These are phyloP conservation scores for Blakeslea trispora DNA, from an alignment of 371 early-diverging fungal genomes.

Conservation along the genomic window DNA sequence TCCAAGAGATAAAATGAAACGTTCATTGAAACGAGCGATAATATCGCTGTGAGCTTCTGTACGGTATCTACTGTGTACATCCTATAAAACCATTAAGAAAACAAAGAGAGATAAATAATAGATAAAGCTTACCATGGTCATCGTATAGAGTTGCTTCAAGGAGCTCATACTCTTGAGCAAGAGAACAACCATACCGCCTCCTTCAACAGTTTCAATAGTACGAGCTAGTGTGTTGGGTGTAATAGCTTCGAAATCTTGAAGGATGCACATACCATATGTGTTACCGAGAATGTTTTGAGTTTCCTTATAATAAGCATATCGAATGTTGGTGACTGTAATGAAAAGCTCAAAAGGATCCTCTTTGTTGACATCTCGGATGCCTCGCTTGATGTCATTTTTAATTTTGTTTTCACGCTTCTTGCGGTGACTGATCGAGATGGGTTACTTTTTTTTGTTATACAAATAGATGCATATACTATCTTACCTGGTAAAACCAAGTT, in stretches of 20 bases:
- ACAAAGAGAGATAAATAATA: neutral
- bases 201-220: slow-evolving; percentile 98
- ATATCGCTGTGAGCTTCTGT: slow-evolving; percentile 94
- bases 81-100: slow-evolving; percentile 40
- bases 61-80: slow-evolving; percentile 93
- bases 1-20: slow-evolving; percentile 95
- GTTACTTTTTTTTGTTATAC: no score
- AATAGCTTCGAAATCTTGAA: slow-evolving; percentile 99
- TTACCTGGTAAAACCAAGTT: slow-evolving; percentile 88
- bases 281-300: slow-evolving; percentile 98
- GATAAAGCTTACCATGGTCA: slow-evolving; percentile 82
- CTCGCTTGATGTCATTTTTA: slow-evolving; percentile 88
- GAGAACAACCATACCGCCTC: slow-evolving; percentile 97
- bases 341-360: slow-evolving; percentile 98
- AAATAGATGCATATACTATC: slow-evolving; percentile 1
- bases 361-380: slow-evolving; percentile 85
- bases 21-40: slow-evolving; percentile 96
- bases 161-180: slow-evolving; percentile 93
- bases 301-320: slow-evolving; percentile 99
- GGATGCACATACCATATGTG: slow-evolving; percentile 98
- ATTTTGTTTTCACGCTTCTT: slow-evolving; percentile 96
- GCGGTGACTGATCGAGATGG: no score
- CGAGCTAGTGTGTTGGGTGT: slow-evolving; percentile 98
- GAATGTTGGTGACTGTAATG: slow-evolving; percentile 91
- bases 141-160: slow-evolving; percentile 94